Base-by-base conservation (phyloP, 495 filamentous ascomycete species). In the Lasiosphaeria ovina region DNA sequence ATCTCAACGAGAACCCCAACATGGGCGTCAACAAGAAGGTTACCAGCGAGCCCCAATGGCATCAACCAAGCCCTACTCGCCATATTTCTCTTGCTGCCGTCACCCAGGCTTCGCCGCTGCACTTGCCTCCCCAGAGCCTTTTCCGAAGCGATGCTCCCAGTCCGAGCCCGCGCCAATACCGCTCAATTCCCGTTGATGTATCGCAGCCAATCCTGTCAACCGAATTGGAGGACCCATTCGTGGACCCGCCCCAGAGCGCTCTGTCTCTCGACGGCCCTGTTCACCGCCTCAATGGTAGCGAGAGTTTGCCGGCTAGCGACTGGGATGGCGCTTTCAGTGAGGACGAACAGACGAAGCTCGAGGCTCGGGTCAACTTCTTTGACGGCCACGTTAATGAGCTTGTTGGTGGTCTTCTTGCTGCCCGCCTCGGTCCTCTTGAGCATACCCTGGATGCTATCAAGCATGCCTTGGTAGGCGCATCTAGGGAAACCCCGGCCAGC, bases 251-350 rank as follows among this genome's bases (percentile, higher is more conserved):
- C 7, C 68, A 68, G 9, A 76, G 72, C 51, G 70, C 67, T 34
- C 68, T 66, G 66, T 68, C 70, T 2, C 60, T 79, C 48, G 79
- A 85, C 14, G 85, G 85, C 1, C 78, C 83, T 35, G 74, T 90
- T 36, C 86, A 87, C 54, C 83, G 84, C 55, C 79, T 93, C 45
- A 85, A 90, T 62, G 86, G 80, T 45, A 79, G 71, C 33, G 80
- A 83, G 17, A 83, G 89, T 58, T 73, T 86, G 11, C 88, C 89
- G 44, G 79, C 85, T 62, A 96, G 90, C 62, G 93, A 97, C 68
- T 98, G 94, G 94, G 89, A 93, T 64, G 89, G 90, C 70, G 86
- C 88, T 55, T 83, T 97, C 60, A 91, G 88, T 33, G 89, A 89
- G 6, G 85, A 85, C 31, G 92, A 96, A 61, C 91, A 94, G 60